Evolutionary conservation across 2,329 filamentous ascomycete species (phyloP).

Genomic region (Albifimbria verrucaria): DNA sequence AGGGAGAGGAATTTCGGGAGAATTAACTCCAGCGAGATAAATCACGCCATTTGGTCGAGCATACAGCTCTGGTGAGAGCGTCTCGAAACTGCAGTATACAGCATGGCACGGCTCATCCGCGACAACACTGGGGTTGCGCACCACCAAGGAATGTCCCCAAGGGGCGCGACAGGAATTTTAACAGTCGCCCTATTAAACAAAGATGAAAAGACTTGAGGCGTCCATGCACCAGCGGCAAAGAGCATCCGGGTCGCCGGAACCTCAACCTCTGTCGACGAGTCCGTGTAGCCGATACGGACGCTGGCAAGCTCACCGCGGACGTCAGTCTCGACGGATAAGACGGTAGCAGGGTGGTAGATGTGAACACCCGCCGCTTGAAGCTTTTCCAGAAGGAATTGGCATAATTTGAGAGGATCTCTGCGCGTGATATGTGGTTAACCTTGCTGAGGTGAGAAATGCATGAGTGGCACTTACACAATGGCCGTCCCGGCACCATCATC

Average conservation of each 20-base stretch:
- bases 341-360: slow-evolving; percentile 62
- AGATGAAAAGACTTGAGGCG: slow-evolving; percentile 57
- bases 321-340: slow-evolving; percentile 50
- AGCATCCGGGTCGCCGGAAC: slow-evolving; percentile 64
- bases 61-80: slow-evolving; percentile 70
- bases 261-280: slow-evolving; percentile 41
- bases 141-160: slow-evolving; percentile 70
- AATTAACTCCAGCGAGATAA: slow-evolving; percentile 72
- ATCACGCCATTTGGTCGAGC: slow-evolving; percentile 64
- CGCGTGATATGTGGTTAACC: background rate
- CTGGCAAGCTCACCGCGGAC: slow-evolving; percentile 45
- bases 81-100: slow-evolving; percentile 60
- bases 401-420: slow-evolving; percentile 65
- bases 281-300: slow-evolving; percentile 45
- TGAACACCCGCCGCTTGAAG: slow-evolving; percentile 59
- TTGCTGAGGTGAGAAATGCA: background rate
- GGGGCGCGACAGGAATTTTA: slow-evolving; percentile 45
- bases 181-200: slow-evolving; percentile 57
- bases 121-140: slow-evolving; percentile 49
- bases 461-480: slow-evolving; percentile 52
- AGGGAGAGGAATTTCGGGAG: slow-evolving; percentile 56
- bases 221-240: slow-evolving; percentile 70
- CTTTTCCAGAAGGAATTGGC: slow-evolving; percentile 58
- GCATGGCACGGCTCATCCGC: slow-evolving; percentile 59
- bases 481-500: slow-evolving; percentile 58